These are phyloP conservation scores for Podospora sp. DNA, from an alignment of 495 filamentous ascomycete genomes.

Conservation along the genomic window DNA sequence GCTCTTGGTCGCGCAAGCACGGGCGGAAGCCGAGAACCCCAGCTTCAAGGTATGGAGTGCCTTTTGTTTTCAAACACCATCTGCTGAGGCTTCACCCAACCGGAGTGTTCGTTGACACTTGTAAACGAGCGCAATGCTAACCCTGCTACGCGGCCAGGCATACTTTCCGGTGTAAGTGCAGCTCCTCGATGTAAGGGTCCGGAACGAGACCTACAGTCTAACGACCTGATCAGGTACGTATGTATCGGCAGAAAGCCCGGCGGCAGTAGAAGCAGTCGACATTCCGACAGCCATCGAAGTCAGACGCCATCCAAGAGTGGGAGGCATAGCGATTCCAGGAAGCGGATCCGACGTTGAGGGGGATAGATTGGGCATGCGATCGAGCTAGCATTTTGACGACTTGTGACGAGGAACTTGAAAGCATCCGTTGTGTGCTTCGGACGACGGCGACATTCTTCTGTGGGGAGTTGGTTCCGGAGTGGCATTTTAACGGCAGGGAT, in stretches of 20 bases:
- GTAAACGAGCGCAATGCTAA: neutral
- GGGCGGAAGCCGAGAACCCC: slow-evolving; percentile 65
- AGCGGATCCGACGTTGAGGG: slow-evolving; percentile 28
- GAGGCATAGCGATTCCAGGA: slow-evolving; percentile 33
- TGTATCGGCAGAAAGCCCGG: slow-evolving; percentile 57
- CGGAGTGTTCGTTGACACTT: neutral
- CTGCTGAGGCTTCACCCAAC: neutral
- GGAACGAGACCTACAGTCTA: slow-evolving; percentile 1
- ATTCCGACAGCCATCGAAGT: slow-evolving; percentile 26
- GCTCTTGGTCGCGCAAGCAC: slow-evolving; percentile 65
- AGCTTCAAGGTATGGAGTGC: slow-evolving; percentile 57
- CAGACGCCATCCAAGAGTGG: slow-evolving; percentile 29
- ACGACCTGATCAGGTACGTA: slow-evolving; percentile 49
- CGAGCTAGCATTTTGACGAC: slow-evolving; percentile 14
- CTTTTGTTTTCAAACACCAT: neutral
- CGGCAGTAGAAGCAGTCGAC: slow-evolving; percentile 32
- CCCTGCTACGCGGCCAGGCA: slow-evolving; percentile 41
- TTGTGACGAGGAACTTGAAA: neutral
- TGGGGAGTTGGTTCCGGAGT: neutral
- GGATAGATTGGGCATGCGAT: slow-evolving; percentile 6
- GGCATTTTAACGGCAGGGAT: neutral
- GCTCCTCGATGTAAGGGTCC: neutral
- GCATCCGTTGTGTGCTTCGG: neutral
- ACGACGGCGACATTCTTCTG: neutral
- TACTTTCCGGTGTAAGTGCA: slow-evolving; percentile 75